Evolutionary conservation across 495 filamentous ascomycete genomes (phyloP).

Genomic region (Penicillium odoratum): DNA sequence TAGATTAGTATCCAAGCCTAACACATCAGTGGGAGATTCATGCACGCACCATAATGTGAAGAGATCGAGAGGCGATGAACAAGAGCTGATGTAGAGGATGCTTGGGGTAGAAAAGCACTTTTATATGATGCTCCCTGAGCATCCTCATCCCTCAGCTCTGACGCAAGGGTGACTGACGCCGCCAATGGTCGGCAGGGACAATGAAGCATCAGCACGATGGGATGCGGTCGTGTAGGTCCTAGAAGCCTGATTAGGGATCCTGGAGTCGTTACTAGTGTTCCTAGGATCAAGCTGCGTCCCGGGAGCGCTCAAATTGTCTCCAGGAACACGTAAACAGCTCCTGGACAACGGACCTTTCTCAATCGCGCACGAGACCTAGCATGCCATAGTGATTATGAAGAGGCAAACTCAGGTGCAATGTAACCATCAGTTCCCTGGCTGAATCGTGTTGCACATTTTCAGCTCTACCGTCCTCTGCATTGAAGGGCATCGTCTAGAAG

Average conservation of each 20-base stretch:
- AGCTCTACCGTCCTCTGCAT: not conserved
- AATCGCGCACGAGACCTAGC: not conserved
- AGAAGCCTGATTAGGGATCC: not conserved
- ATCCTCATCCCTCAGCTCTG: not conserved
- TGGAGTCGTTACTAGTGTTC: not conserved
- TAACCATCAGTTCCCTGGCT: not conserved
- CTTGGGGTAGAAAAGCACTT: not conserved
- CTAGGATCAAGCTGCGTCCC: not conserved
- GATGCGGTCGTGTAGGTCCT: not conserved
- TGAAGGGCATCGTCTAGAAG: not conserved
- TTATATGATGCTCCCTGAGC: not conserved
- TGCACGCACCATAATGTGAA: constrained; percentile 1
- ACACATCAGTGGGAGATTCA: constrained; percentile 1
- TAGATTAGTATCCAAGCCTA: not conserved
- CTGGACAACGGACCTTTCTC: not conserved
- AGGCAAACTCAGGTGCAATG: not conserved
- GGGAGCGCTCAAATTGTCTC: not conserved
- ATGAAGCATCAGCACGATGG: not conserved
- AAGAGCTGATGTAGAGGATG: not conserved
- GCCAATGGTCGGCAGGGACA: not conserved
- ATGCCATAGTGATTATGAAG: not conserved
- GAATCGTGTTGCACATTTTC: not conserved
- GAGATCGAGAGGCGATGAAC: not conserved
- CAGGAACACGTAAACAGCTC: not conserved
- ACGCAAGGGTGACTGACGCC: not conserved